Evolutionary conservation across 2,329 filamentous ascomycete species (phyloP).

Genomic region (Exophiala sp.): DNA sequence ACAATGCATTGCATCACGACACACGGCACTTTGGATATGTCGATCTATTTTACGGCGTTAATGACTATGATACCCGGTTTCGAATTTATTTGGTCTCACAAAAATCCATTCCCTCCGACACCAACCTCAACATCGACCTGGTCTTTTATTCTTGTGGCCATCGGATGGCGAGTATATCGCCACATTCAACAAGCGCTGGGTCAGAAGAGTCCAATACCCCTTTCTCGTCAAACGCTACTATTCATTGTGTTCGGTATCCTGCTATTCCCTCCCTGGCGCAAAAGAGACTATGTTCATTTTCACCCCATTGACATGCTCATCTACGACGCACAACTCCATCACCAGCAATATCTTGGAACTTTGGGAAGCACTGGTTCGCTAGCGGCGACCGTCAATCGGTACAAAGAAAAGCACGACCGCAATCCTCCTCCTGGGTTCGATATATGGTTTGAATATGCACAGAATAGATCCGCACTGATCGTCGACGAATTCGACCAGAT

Average conservation of each 20-base stretch:
- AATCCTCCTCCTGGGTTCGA: conserved; percentile 60
- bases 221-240: conserved; percentile 9
- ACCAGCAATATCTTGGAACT: conserved; percentile 49
- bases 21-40: conserved; percentile 25
- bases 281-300: conserved; percentile 38
- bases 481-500: conserved; percentile 62
- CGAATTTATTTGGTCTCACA: conserved; percentile 25
- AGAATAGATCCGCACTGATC: conserved; percentile 48
- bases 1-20: conserved; percentile 34
- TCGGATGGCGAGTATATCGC: conserved; percentile 22
- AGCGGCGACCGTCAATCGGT: conserved; percentile 49
- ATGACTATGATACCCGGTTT: conserved; percentile 24
- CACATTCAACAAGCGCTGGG: conserved; percentile 22
- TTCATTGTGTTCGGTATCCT: conserved; percentile 42
- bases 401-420: conserved; percentile 51
- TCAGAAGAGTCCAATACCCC: conserved; percentile 10
- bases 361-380: conserved; percentile 49
- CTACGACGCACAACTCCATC: conserved; percentile 45
- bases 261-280: conserved; percentile 39
- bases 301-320: conserved; percentile 58
- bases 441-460: conserved; percentile 58
- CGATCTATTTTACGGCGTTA: conserved; percentile 20
- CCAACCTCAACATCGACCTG: conserved; percentile 17
- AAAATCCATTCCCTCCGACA: conserved; percentile 26
- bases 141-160: conserved; percentile 25